These are phyloP conservation scores for Scytalidium lignicola DNA, from an alignment of 2,329 filamentous ascomycete genomes.

Conservation along the genomic window DNA sequence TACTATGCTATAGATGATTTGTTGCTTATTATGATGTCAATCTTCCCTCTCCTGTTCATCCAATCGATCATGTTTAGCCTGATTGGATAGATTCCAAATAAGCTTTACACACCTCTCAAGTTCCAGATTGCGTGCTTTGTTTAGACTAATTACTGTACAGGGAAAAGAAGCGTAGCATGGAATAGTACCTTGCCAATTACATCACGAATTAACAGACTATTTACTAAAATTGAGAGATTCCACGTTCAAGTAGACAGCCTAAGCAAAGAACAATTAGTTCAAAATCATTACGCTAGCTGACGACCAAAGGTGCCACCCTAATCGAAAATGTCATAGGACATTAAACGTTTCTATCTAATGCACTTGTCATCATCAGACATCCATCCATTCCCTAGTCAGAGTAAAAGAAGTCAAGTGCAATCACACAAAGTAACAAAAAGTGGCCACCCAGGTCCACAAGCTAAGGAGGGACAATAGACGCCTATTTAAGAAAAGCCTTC, in stretches of 20 bases:
- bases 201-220: too few species aligned
- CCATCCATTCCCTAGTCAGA: slow-evolving; percentile 7
- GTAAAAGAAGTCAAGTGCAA: slow-evolving; percentile 5
- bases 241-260: background rate
- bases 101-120: background rate
- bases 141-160: too few species aligned
- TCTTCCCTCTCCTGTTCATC: background rate
- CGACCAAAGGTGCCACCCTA: background rate
- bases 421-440: background rate
- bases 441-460: background rate
- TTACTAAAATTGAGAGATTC: too few species aligned
- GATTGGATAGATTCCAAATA: background rate
- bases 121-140: background rate
- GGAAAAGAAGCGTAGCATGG: too few species aligned
- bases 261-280: background rate
- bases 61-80: background rate
- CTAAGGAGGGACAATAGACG: background rate
- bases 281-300: background rate
- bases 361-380: slow-evolving; percentile 13
- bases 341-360: slow-evolving; percentile 12
- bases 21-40: background rate
- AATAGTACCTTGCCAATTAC: too few species aligned
- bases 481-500: background rate
- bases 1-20: background rate
- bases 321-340: background rate